Base-by-base conservation (phyloP, 495 filamentous ascomycete genomes). In the Aspergillus conjunctus region DNA sequence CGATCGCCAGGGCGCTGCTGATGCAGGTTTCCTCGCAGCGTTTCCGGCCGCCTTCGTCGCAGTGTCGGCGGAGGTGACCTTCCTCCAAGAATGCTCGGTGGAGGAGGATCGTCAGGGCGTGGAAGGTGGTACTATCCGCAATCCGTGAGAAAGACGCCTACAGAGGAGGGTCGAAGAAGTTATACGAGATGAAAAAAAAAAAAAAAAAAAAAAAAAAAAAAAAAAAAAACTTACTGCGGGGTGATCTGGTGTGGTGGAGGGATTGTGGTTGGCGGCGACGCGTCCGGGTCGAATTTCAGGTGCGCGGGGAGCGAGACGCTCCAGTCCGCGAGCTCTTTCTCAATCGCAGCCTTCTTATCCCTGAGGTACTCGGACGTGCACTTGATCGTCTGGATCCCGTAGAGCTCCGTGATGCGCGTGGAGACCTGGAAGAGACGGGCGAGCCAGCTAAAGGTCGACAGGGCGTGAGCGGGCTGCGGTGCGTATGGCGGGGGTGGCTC, bases 301-400 rank as follows among this genome's bases (percentile, higher is more conserved):
- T n/a, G n/a, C n/a, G n/a, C n/a, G n/a, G n/a, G n/a, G n/a, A n/a
- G n/a, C n/a, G n/a, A n/a, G n/a, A n/a, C n/a, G n/a, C n/a, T n/a
- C n/a, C n/a, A n/a, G n/a, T n/a, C n/a, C n/a, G n/a, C n/a, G n/a
- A n/a, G n/a, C n/a, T n/a, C n/a, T n/a, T n/a, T n/a, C n/a, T n/a
- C n/a, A n/a, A n/a, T n/a, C n/a, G n/a, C n/a, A n/a, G n/a, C n/a
- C n/a, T n/a, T n/a, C n/a, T n/a, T n/a, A n/a, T n/a, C n/a, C n/a
- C n/a, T n/a, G n/a, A n/a, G n/a, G n/a, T n/a, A n/a, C n/a, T n/a
- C n/a, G n/a, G n/a, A n/a, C n/a, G n/a, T n/a, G n/a, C n/a, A n/a
- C n/a, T n/a, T n/a, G 7, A 66, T 68, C 57, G 68, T 66, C 34
- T 68, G n/a, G 17, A 68, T 68, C 8, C 68, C 61, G 51, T 73